Base-by-base conservation (phyloP, 2,329 filamentous ascomycete species). In the Colletotrichum abscissum region DNA sequence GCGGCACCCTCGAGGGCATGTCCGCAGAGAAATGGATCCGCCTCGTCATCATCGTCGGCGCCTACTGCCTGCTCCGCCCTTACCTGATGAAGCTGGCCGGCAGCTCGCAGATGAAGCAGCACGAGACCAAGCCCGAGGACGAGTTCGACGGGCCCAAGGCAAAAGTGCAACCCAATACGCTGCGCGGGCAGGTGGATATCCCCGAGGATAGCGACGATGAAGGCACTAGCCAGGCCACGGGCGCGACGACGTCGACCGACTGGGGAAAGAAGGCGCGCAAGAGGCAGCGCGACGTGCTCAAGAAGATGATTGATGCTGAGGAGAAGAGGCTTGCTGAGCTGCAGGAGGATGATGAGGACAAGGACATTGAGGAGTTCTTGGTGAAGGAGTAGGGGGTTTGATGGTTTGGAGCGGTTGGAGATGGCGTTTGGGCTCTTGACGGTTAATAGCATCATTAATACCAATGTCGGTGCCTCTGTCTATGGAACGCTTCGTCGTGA, bases 331-430 rank as follows among this genome's bases (percentile, higher is more conserved):
- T 89, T 77, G 85, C 88, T 76, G 87, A 90, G 77, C 80, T 84
- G 63, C 81, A 85, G 73, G 91, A 92, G 77, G 90, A 92, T 72
- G 88, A 93, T 76, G 90, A 92, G 73, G 92, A 94, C 81, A 92
- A 93, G 83, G 92, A 95, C 80, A 92, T 95, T 77, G 89, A 91
- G 79, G 92, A 95, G 82, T 90, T 92, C 78, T 81, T 95, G 80
- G 87, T 73, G 9, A 73, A 73, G 70, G 70, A 65, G 55, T 73
- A 62, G 57, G 38, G 35, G 19, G 4, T 28, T 19, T 24, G 22
- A 0, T 30, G 14, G 46, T 11, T n/a, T 28, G 64, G 33, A 28
- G 19, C 33, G 52, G 38, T 1, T 46, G 19, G 33, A 16, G 49
- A 60, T 30, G 57, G 64, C 63, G 69, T 71, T 71, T 35, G 24